Percentiles rank a stretch among this genome's conserved stretches.
Conservation (phyloP, 2,329 filamentous ascomycete genomes). For the Phyllosticta citriasiana region DNA sequence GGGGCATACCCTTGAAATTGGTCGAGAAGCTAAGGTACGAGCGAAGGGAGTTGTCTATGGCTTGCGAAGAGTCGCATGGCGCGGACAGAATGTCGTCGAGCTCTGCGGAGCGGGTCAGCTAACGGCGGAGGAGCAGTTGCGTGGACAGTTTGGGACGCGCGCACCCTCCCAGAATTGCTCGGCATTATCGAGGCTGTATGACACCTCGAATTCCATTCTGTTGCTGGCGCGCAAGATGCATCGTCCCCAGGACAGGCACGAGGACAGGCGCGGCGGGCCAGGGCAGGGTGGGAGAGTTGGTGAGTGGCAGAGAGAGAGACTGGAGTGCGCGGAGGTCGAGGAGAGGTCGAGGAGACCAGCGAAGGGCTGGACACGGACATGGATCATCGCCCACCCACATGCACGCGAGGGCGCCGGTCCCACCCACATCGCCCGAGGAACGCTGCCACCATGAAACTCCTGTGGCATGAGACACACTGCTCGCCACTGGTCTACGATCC, state of each 20-base stretch:
- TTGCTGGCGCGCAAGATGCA: constrained; percentile 28
- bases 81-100: constrained; percentile 55
- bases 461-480: too few species aligned
- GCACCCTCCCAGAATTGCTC: constrained; percentile 84
- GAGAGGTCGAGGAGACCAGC: background rate
- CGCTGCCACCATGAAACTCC: too few species aligned
- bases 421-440: too few species aligned
- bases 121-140: background rate
- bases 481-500: too few species aligned
- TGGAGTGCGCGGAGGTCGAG: background rate
- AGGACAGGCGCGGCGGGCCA: background rate
- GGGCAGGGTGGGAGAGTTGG: constrained; percentile 2
- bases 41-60: constrained; percentile 78
- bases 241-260: constrained; percentile 12
- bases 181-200: constrained; percentile 63
- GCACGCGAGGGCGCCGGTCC: too few species aligned
- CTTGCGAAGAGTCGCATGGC: constrained; percentile 50
- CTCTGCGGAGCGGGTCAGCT: constrained; percentile 35
- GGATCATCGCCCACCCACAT: too few species aligned
- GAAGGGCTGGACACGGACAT: too few species aligned
- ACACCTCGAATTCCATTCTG: constrained; percentile 58
- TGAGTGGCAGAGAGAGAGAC: background rate
- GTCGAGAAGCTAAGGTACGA: constrained; percentile 73
- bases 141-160: constrained; percentile 18
- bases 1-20: constrained; percentile 50